Evolutionary conservation across 116 monocot genomes (phyloP), one percentile per base, ranked within the genome.

Genomic region (Posidonia oceanica): DNA sequence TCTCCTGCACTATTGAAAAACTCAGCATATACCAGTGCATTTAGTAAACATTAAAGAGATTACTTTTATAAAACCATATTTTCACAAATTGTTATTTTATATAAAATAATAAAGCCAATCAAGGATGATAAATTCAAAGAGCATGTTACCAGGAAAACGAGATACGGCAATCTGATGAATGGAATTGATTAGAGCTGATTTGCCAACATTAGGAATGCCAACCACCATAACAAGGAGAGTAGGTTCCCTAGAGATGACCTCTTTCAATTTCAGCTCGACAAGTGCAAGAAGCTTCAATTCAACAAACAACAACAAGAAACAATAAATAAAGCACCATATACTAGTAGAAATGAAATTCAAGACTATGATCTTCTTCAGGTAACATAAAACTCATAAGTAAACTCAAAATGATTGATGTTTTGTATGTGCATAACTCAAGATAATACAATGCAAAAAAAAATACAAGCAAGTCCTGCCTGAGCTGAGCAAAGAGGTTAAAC

Each of bases 121-220:
- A 39, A 14, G 1, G 52, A 21, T 20, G 22, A 7, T 42, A 67
- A 52, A 6, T 52, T 11, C 20, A 52, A 16, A 36, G 39, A 37
- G 6, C 54, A 52, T 13, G 39, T 74, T 83, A 91, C 95, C 86
- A 72, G 95, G 91, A 81, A 91, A 91, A 22, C 79, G 86, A 75
- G 91, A 86, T 67, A 74, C 18, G 36, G 91, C 91, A 74, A 95
- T 85, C 69, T 73, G 86, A 82, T 88, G 82, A 39, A 95, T 95
- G 61, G 86, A 86, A 86, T 95, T 95, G 39, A 95, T 95, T 62
- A 95, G 86, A 70, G 88, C 86, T 42, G 95, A 95, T 69, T 95
- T 95, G 66, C 95, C 95, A 70, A 95, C 95, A 81, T 95, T 95
- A 39, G 95, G 95, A 76, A 95, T 83, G 52, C 91, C 95, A 81